Conservation (phyloP, 257 asterid genomes). For the Nicotiana attenuata region DNA sequence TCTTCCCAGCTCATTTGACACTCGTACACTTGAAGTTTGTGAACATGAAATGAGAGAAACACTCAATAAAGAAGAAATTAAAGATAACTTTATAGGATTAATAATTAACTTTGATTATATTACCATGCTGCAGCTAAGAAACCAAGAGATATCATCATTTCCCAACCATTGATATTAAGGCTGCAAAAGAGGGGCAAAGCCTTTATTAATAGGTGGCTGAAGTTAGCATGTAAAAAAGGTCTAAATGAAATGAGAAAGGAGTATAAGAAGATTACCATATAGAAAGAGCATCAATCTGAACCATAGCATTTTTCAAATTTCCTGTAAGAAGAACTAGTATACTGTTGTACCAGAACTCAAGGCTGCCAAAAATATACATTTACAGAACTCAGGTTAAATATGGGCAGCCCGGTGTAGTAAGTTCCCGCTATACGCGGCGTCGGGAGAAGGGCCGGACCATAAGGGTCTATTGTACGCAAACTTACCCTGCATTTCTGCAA, state of each 20-base stretch:
- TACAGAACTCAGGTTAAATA: too few species aligned
- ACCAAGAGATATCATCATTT: constrained; percentile 46
- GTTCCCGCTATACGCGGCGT: too few species aligned
- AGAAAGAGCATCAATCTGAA: constrained; percentile 62
- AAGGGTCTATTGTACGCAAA: too few species aligned
- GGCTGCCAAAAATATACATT: constrained; percentile 25
- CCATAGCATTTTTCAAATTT: constrained; percentile 53
- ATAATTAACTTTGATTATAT: background rate
- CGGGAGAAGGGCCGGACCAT: too few species aligned
- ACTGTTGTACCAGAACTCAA: constrained; percentile 72
- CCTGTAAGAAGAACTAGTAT: constrained; percentile 64
- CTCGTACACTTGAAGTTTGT: constrained; percentile 33
- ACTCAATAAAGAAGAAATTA: background rate
- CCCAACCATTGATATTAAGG: constrained; percentile 48
- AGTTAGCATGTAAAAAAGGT: background rate
- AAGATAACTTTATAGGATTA: background rate
- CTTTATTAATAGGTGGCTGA: background rate
- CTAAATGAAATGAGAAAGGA: background rate
- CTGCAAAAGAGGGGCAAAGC: constrained; percentile 18
- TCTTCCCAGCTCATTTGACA: constrained; percentile 46
- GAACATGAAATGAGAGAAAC: background rate
- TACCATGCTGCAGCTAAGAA: constrained; percentile 53
- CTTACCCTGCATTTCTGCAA: too few species aligned
- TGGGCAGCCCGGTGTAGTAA: too few species aligned
- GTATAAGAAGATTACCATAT: constrained; percentile 44